Evolutionary conservation across 2,329 filamentous ascomycete genomes (phyloP).

Genomic region (Talaromyces verruculosus): DNA sequence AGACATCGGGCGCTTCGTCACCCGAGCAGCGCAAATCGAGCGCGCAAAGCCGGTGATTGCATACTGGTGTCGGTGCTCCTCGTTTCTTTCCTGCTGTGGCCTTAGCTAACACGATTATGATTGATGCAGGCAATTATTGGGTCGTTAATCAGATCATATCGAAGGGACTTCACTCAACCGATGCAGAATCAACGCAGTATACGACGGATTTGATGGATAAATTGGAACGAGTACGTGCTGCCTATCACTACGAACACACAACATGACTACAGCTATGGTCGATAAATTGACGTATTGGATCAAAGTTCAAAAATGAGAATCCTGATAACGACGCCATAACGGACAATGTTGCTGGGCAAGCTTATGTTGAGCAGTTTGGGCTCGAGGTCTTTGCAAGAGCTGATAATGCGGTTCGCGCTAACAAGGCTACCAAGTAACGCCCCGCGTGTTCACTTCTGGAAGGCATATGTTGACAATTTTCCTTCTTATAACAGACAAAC

Average conservation of each 20-base stretch:
- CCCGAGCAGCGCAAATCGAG: slow-evolving; percentile 80
- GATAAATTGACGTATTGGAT: slow-evolving; percentile 12
- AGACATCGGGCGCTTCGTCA: slow-evolving; percentile 80
- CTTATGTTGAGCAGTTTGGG: slow-evolving; percentile 92
- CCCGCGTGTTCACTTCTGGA: not conserved
- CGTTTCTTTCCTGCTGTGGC: not conserved
- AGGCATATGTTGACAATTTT: not conserved
- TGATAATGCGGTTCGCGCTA: slow-evolving; percentile 75
- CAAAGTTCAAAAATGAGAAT: slow-evolving; percentile 69
- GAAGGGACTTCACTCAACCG: slow-evolving; percentile 72
- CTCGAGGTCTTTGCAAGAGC: slow-evolving; percentile 83
- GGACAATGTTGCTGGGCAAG: slow-evolving; percentile 82
- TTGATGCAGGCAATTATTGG: slow-evolving; percentile 73
- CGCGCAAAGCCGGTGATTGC: slow-evolving; percentile 80
- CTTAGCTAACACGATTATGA: not conserved
- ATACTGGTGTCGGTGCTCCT: slow-evolving; percentile 78
- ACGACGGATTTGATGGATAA: slow-evolving; percentile 86
- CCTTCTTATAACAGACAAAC: slow-evolving; percentile 64
- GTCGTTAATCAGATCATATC: slow-evolving; percentile 88
- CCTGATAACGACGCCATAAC: slow-evolving; percentile 76
- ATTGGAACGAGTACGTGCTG: slow-evolving; percentile 68
- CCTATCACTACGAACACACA: not conserved
- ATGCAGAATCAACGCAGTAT: slow-evolving; percentile 76
- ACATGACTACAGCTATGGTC: not conserved
- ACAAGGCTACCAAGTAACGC: slow-evolving; percentile 74